Evolutionary conservation across 2,329 filamentous ascomycete genomes (phyloP).

Genomic region (Neurospora crassa): DNA sequence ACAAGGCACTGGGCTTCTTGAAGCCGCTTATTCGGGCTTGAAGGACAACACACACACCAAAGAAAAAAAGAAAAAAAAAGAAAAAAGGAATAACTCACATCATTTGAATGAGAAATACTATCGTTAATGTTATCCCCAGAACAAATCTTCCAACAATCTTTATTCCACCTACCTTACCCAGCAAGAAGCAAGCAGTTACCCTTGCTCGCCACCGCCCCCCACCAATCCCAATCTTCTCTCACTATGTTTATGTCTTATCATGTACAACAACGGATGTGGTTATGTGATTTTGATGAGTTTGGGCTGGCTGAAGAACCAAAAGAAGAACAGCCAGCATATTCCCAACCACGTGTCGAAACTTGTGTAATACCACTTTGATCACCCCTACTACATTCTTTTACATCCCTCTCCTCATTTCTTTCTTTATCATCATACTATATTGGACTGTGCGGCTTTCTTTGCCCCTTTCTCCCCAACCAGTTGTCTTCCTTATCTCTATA

Average conservation of each 20-base stretch:
- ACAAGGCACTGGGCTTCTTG: background rate
- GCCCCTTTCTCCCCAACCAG: background rate
- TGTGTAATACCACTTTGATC: background rate
- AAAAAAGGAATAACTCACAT: background rate
- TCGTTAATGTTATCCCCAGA: background rate
- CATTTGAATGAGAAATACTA: background rate
- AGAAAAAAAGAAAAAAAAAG: background rate
- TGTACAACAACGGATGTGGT: background rate
- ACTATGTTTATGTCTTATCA: background rate
- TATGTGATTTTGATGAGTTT: background rate
- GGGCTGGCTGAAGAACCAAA: slow-evolving; percentile 10
- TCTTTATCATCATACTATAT: background rate
- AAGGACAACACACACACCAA: background rate
- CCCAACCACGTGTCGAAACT: background rate
- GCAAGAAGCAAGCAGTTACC: background rate
- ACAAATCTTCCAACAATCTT: background rate
- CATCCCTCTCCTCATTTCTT: background rate
- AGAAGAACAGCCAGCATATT: slow-evolving; percentile 8
- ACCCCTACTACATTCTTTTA: background rate
- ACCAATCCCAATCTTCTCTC: background rate
- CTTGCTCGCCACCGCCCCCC: background rate
- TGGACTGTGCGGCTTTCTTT: background rate
- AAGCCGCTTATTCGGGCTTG: background rate
- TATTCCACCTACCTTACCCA: background rate
- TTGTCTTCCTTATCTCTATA: background rate